Evolutionary conservation across 2,329 filamentous ascomycete species (phyloP), one percentile per base, ranked within the genome.

Genomic region (Talaromyces pinophilus): DNA sequence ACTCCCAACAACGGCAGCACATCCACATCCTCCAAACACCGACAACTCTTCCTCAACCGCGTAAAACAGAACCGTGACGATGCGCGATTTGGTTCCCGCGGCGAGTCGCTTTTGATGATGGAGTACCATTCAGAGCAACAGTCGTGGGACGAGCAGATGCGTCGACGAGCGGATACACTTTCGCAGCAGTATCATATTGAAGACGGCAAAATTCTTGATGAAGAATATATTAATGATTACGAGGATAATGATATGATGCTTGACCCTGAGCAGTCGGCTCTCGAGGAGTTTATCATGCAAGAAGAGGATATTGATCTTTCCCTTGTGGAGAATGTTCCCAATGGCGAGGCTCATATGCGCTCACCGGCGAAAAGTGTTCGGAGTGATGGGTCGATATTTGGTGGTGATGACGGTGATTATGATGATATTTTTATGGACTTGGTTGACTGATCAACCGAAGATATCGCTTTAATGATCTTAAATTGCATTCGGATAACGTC

Each of bases 401-500:
- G 75, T 63, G 74, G 83, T 70, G 85, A 87, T 68, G 85, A 86
- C 40, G 40, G 44, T n/a, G 86, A 88, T 68, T 88, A 87, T 71
- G 85, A 88, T 71, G 79, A 79, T 68, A 78, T 88, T 7, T 88
- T 97, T 74, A 85, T 87, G 80, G 87, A 92, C 70, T 74, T 91
- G 44, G 76, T 87, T 61, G 81, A 84, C 17, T n/a, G 78, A 83
- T 55, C 40, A 38, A 55, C n/a, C 2, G n/a, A 19, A 19, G 17
- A 3, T 54, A 2, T 33, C n/a, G 48, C 48, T 52, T 15, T 52
- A 33, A 54, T 22, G 54, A 57, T 22, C 33, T 40, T 38, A 38
- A 5, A 57, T 40, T 57, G 30, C 30, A 55, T 35, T 35, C 5
- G 8, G 52, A 38, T 13, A 35, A 35, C 2, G 4, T 17, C 7